These are phyloP conservation scores for Hanseniaspora taiwanica DNA, from an alignment of 805 yeast species.

Conservation along the genomic window DNA sequence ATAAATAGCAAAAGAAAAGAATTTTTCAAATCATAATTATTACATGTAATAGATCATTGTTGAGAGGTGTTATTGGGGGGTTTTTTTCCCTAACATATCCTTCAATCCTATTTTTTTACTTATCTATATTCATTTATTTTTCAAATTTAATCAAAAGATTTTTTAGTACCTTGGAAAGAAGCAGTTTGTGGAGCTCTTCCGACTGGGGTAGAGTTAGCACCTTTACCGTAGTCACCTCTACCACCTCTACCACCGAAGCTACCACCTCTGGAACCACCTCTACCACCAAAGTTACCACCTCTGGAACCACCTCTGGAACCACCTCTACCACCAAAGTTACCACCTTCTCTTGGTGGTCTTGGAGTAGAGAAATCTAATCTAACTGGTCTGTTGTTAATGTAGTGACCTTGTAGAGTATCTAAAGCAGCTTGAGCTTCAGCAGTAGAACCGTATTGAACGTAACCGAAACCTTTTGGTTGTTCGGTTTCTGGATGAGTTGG, in stretches of 20 bases:
- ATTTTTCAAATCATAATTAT: no score
- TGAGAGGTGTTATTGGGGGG: no score
- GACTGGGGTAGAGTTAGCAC: conserved; percentile 56
- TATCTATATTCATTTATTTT: no score
- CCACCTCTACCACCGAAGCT: conserved; percentile 26
- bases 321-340: conserved; percentile 30
- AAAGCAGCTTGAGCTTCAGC: conserved; percentile 88
- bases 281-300: conserved; percentile 28
- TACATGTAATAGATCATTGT: no score
- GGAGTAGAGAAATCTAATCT: conserved; percentile 94
- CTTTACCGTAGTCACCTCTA: conserved; percentile 31
- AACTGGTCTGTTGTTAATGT: conserved; percentile 82
- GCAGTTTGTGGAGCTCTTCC: conserved; percentile 28
- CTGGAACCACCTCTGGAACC: conserved; percentile 32
- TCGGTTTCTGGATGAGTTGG: conserved; percentile 99
- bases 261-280: conserved; percentile 21
- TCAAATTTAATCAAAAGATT: conserved; percentile 67
- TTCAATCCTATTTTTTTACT: no score
- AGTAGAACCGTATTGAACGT: conserved; percentile 76
- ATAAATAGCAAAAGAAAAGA: no score
- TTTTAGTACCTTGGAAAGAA: conserved; percentile 74
- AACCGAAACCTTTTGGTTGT: conserved; percentile 98
- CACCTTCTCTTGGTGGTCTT: conserved; percentile 41
- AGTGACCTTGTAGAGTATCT: conserved; percentile 77
- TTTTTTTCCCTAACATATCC: no score